Evolutionary conservation across 2,329 filamentous ascomycete genomes (phyloP), one percentile per base, ranked within the genome.

Genomic region (Rhynchosporium agropyri): DNA sequence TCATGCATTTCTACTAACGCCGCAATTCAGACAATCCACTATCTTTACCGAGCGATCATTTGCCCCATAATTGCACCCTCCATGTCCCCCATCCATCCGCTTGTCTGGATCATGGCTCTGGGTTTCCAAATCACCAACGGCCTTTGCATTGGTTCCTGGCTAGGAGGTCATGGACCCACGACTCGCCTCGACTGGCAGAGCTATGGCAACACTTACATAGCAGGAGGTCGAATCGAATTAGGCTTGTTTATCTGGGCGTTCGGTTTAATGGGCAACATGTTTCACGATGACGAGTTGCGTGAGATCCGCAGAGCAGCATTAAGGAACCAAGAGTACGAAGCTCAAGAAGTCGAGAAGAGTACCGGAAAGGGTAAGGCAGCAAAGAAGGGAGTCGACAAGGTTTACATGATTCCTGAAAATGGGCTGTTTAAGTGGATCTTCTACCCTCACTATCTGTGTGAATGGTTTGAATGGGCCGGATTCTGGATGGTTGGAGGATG

Each of bases 401-500:
- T 96, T 65, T 98, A 98, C 75, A 86, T 90, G 78, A 84, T 99
- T 58, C 95, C 95, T 0, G 81, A 91, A 72, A 89, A 89, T 57
- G 92, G 93, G 0, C 77, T 97, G 56, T 99, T 98, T 77, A 81
- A 83, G 68, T 89, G 87, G 71, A 84, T 97, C 73, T 82, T 98
- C 63, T 97, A 89, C 76, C 92, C 95, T 68, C 95, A 99, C 76
- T 99, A 97, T 76, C 81, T 96, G n/a, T 90, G 89, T 74, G 95
- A 99, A 79, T 99, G 95, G 95, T 75, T 97, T 59, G 95, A 99
- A 81, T 99, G 95, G 95, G 76, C 84, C 3, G 95, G 95, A 0
- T 99, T 92, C 76, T 92, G 89, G 80, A 84, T 97, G 75, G 84
- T 90, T 69, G 84, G 88, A 62, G 87, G 87, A 0, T 84, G 80